These are phyloP conservation scores for Sordariomycetes sp. DNA, from an alignment of 2,329 filamentous ascomycete species.

Conservation along the genomic window DNA sequence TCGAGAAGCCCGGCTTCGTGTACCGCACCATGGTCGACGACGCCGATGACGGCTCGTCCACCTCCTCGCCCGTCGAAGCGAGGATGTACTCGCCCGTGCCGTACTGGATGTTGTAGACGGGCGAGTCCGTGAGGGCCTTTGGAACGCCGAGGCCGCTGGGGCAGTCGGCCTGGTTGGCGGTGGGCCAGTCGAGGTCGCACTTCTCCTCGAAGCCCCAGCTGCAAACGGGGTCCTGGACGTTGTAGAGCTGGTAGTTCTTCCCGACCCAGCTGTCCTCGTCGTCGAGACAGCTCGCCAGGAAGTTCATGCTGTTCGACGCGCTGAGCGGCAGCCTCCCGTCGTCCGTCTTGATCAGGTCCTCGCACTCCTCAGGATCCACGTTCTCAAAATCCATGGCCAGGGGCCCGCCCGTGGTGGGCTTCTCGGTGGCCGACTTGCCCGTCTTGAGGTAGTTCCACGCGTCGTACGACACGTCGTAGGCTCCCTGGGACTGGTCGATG, in stretches of 20 bases:
- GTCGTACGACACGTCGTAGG: conserved; percentile 50
- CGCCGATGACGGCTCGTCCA: background rate
- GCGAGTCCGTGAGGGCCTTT: conserved; percentile 18
- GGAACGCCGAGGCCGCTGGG: conserved; percentile 28
- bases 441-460: conserved; percentile 49
- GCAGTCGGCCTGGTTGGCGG: conserved; percentile 41
- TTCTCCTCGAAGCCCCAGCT: conserved; percentile 37
- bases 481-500: conserved; percentile 44
- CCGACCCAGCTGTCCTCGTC: conserved; percentile 37
- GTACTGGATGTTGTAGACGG: conserved; percentile 42
- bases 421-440: conserved; percentile 32
- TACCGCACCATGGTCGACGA: background rate
- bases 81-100: conserved; percentile 27
- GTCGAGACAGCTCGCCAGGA: conserved; percentile 32
- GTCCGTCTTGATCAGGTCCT: conserved; percentile 34
- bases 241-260: conserved; percentile 40
- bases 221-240: conserved; percentile 41
- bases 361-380: conserved; percentile 36
- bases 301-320: conserved; percentile 48
- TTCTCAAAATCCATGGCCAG: conserved; percentile 39
- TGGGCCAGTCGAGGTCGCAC: conserved; percentile 35
- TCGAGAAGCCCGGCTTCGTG: background rate
- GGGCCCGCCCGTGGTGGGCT: conserved; percentile 36
- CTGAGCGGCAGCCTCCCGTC: conserved; percentile 40
- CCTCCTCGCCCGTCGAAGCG: background rate